Evolutionary conservation across 257 asterid species (phyloP).

Genomic region (Marsdenia floribunda): DNA sequence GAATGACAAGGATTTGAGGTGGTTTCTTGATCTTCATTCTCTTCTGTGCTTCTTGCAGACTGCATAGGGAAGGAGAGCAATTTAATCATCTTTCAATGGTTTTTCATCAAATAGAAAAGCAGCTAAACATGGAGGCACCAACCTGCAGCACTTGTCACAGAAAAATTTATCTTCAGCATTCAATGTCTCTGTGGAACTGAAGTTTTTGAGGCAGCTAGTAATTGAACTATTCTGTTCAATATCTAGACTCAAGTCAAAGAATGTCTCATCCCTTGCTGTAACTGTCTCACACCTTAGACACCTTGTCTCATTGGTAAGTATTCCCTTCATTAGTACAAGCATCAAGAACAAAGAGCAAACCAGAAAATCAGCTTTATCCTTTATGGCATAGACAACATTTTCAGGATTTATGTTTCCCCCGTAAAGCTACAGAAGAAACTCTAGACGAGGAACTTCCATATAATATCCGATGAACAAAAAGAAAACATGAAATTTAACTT

Average conservation of each 20-base stretch:
- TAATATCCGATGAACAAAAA: not conserved
- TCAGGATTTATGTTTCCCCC: not conserved
- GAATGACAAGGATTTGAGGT: slow-evolving; percentile 69
- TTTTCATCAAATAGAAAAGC: not conserved
- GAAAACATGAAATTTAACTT: not conserved
- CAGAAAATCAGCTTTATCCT: not conserved
- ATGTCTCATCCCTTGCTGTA: slow-evolving; percentile 92
- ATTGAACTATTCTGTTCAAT: slow-evolving; percentile 93
- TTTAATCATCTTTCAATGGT: slow-evolving; percentile 2
- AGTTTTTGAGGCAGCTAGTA: slow-evolving; percentile 93
- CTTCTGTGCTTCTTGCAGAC: slow-evolving; percentile 86
- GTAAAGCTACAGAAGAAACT: not conserved
- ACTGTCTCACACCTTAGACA: slow-evolving; percentile 90
- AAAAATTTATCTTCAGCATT: slow-evolving; percentile 85
- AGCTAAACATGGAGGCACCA: slow-evolving; percentile 5
- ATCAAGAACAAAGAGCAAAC: slow-evolving; percentile 18
- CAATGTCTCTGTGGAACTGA: slow-evolving; percentile 86
- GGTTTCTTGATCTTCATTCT: slow-evolving; percentile 78
- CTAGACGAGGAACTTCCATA: not conserved
- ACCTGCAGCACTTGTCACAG: slow-evolving; percentile 92
- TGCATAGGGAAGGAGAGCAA: slow-evolving; percentile 22
- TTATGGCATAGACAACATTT: not conserved
- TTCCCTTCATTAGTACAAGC: slow-evolving; percentile 56
- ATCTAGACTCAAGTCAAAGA: slow-evolving; percentile 85
- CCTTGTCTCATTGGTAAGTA: slow-evolving; percentile 81